Evolutionary conservation across 192 early-diverging fungal genomes (phyloP).

Genomic region (Funneliformis geosporum): DNA sequence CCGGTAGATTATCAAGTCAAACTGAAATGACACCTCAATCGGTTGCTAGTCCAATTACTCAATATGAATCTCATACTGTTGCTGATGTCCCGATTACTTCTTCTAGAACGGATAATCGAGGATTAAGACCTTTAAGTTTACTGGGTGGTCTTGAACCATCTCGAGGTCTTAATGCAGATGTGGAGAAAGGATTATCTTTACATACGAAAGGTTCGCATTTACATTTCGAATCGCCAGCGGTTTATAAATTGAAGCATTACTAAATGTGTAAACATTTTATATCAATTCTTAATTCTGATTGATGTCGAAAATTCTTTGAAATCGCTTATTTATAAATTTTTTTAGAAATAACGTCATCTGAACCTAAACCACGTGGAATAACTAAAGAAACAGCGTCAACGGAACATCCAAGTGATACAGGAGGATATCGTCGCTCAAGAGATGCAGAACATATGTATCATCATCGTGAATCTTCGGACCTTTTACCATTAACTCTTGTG

Average conservation of each 20-base stretch:
- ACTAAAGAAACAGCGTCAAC: background rate
- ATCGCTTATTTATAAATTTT: background rate
- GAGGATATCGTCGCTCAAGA: conserved; percentile 2
- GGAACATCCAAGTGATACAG: background rate
- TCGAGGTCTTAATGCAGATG: background rate
- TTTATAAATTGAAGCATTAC: too few species aligned
- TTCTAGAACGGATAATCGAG: background rate
- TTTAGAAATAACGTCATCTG: background rate
- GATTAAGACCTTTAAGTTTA: conserved; percentile 18
- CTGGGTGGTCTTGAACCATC: background rate
- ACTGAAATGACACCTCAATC: background rate
- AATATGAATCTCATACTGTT: background rate
- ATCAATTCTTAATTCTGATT: too few species aligned
- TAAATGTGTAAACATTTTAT: too few species aligned
- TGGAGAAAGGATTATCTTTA: background rate
- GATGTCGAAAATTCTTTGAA: too few species aligned
- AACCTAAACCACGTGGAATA: conserved; percentile 6
- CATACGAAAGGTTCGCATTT: background rate
- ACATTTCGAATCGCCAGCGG: background rate
- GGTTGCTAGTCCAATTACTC: background rate
- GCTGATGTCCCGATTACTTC: background rate
- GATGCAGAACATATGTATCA: conserved; percentile 12
- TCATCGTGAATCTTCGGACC: conserved; percentile 26
- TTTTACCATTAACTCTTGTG: conserved; percentile 32
- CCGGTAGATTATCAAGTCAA: background rate